Base-by-base conservation (phyloP, 768 basidiomycete species). In the Termitomyces sp. region DNA sequence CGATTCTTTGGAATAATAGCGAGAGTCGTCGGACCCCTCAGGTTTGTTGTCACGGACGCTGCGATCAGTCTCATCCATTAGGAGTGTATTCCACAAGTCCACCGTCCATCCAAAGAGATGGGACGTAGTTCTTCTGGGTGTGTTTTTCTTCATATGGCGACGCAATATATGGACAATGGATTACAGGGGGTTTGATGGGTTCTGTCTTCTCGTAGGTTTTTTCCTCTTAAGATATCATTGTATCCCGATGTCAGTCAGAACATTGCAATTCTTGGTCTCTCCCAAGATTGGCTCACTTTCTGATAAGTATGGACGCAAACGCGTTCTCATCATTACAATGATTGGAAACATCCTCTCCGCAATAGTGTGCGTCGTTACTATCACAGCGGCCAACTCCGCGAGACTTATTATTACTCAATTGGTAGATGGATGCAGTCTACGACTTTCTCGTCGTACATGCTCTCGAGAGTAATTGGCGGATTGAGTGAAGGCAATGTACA, bases 401-500 rank as follows among this genome's bases (percentile, higher is more conserved):
- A 16, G 22, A 34, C 46, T 53, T 41, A 47, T 55, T 18, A 59
- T 48, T 27, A 16, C n/a, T 26, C 34, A 4, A 24, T 12, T 4
- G 41, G 44, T 62, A 94, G 93, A 44, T 97, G 94, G 94, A 80
- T 95, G 46, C 81, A 87, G 66, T 93, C 93, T 0, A 94, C 94
- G 2, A 85, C 90, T 0, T 98, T 97, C 69, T 90, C 88, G 1
- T 87, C 90, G 0, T 98, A 92, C 68, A 79, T 94, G 77, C 81
- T 95, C 26, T 94, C 94, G 9, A 84, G 96, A 14, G 78, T 98
- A 5, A 85, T 98, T 36, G 95, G 95, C 10, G 96, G 96, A 4
- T 76, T 98, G 9, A 93, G 91, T 65, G 96, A 99, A 75, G 96
- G 96, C 46, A 99, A 99, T 67, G 96, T 98, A 12, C 96, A 99